These are phyloP conservation scores for Arthrobotrys conoides DNA, from an alignment of 2,329 filamentous ascomycete genomes.

Conservation along the genomic window DNA sequence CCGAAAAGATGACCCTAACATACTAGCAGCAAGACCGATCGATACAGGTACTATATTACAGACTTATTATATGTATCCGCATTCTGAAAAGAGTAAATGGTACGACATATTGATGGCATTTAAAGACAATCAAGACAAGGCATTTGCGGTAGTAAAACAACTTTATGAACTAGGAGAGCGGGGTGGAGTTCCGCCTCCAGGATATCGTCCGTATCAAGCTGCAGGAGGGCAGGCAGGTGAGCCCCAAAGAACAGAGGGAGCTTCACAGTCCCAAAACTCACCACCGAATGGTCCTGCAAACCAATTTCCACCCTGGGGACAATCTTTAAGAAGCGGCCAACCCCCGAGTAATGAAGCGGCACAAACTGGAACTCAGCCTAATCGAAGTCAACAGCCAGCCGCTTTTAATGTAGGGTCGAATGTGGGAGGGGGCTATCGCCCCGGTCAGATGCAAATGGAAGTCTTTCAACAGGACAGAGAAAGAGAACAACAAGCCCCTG, in stretches of 20 bases:
- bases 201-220: too few species aligned
- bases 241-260: not conserved
- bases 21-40: not conserved
- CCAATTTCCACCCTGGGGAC: not conserved
- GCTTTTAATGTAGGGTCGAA: not conserved
- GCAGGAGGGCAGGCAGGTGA: not conserved
- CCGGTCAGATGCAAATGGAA: constrained; percentile 4
- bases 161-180: not conserved
- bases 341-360: not conserved
- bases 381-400: not conserved
- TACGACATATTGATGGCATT: not conserved
- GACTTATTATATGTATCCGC: not conserved
- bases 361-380: not conserved
- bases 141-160: not conserved
- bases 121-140: not conserved
- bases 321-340: not conserved
- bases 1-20: not conserved
- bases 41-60: not conserved
- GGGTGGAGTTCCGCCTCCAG: not conserved
- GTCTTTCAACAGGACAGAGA: not conserved
- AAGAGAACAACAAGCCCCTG: too few species aligned
- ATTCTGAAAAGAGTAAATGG: not conserved
- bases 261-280: not conserved
- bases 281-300: not conserved
- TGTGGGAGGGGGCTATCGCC: not conserved